Evolutionary conservation across 1,284 basidiomycete genomes (phyloP).

Genomic region (Chalciporus piperatoides): DNA sequence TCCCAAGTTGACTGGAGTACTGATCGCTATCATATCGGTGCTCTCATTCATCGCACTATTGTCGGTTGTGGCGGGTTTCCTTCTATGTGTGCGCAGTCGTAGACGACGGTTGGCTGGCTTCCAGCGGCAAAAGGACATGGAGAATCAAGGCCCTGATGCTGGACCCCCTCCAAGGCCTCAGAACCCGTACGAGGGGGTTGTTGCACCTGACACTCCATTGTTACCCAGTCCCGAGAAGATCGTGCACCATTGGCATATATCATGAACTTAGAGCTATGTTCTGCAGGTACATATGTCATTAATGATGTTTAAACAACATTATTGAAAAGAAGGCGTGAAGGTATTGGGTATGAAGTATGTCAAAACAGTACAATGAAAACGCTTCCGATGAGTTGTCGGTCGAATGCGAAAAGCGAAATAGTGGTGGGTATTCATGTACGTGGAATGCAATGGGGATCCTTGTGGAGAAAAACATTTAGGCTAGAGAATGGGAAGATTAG

Average conservation of each 20-base stretch:
- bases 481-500: constrained; percentile 11
- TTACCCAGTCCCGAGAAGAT: not conserved
- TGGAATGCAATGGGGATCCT: constrained; percentile 14
- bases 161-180: constrained; percentile 1
- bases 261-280: not conserved
- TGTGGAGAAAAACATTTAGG: constrained; percentile 3
- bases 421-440: constrained; percentile 25
- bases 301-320: constrained; percentile 35
- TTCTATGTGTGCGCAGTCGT: constrained; percentile 13
- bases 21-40: constrained; percentile 28
- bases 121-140: not conserved
- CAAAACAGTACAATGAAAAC: constrained; percentile 33
- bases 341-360: constrained; percentile 23
- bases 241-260: not conserved
- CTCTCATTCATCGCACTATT: constrained; percentile 24
- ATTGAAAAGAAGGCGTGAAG: constrained; percentile 13
- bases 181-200: constrained; percentile 10
- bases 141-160: not conserved
- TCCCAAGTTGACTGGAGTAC: constrained; percentile 18
- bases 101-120: not conserved
- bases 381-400: constrained; percentile 21
- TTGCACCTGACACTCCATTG: constrained; percentile 1
- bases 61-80: constrained; percentile 14
- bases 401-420: constrained; percentile 14
- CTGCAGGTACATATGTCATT: constrained; percentile 29